Evolutionary conservation across 2,329 filamentous ascomycete species (phyloP).

Genomic region (Aureobasidium mangrovei): DNA sequence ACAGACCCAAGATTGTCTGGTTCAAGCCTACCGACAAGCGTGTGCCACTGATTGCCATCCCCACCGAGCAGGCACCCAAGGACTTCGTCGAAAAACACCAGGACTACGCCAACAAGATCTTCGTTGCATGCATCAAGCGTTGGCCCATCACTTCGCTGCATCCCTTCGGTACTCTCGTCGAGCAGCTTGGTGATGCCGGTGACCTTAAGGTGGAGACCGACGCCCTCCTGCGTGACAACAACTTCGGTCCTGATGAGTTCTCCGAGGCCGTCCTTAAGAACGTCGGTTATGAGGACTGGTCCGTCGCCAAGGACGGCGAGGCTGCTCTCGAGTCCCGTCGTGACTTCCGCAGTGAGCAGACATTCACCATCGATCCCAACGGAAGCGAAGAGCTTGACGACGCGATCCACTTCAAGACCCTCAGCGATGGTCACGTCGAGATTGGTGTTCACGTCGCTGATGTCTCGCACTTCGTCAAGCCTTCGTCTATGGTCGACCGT

Average conservation of each 20-base stretch:
- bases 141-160: constrained; percentile 99
- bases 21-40: constrained; percentile 99
- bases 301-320: constrained; percentile 73
- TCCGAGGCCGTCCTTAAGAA: constrained; percentile 92
- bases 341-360: constrained; percentile 81
- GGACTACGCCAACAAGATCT: constrained; percentile 94
- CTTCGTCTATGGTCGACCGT: constrained; percentile 87
- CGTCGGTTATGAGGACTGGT: constrained; percentile 87
- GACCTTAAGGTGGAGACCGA: constrained; percentile 97
- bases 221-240: constrained; percentile 93
- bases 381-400: constrained; percentile 83
- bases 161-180: constrained; percentile 93
- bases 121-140: constrained; percentile 97
- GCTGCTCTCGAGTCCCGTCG: constrained; percentile 63
- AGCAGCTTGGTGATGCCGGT: constrained; percentile 94
- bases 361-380: constrained; percentile 87
- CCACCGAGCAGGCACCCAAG: constrained; percentile 91
- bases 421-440: constrained; percentile 77
- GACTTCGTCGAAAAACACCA: constrained; percentile 99
- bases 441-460: constrained; percentile 93
- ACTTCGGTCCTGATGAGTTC: constrained; percentile 95
- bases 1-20: constrained; percentile 99
- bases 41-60: constrained; percentile 94
- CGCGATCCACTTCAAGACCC: constrained; percentile 82
- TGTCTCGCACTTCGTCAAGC: constrained; percentile 93